These are phyloP conservation scores for Saksenaea vasiformis DNA, from an alignment of 371 early-diverging fungal species.

Conservation along the genomic window DNA sequence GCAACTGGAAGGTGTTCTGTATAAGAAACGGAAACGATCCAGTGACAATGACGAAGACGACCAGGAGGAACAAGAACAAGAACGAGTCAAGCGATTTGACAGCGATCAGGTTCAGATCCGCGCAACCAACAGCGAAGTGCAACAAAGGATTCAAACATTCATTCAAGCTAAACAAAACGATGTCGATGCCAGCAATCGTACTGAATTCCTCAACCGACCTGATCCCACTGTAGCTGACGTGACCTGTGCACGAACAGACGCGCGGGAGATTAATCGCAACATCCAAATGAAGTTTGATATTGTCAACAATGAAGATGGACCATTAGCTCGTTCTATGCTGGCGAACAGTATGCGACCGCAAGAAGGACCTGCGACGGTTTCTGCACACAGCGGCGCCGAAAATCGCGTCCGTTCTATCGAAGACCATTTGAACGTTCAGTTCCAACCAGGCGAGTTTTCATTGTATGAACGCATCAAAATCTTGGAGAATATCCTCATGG, in stretches of 20 bases:
- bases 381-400: background rate
- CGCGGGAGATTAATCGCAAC: conserved; percentile 73
- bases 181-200: conserved; percentile 71
- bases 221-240: conserved; percentile 45
- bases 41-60: conserved; percentile 12
- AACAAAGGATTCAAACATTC: conserved; percentile 57
- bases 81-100: conserved; percentile 33
- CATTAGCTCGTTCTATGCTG: conserved; percentile 60
- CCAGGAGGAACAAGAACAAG: conserved; percentile 18
- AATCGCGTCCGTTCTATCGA: conserved; percentile 64
- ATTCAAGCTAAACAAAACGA: conserved; percentile 64
- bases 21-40: conserved; percentile 24
- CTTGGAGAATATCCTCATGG: conserved; percentile 69
- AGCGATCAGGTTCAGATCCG: conserved; percentile 54
- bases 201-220: conserved; percentile 59
- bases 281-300: conserved; percentile 84
- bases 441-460: conserved; percentile 44
- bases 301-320: conserved; percentile 77
- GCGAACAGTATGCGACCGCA: conserved; percentile 8
- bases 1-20: conserved; percentile 13
- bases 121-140: conserved; percentile 40
- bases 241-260: conserved; percentile 72
- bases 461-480: conserved; percentile 61
- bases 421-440: conserved; percentile 66
- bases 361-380: background rate